Evolutionary conservation across 75 land plant species (phyloP), one percentile per base, ranked within the genome.

Genomic region (Adiantum capillusveneris): DNA sequence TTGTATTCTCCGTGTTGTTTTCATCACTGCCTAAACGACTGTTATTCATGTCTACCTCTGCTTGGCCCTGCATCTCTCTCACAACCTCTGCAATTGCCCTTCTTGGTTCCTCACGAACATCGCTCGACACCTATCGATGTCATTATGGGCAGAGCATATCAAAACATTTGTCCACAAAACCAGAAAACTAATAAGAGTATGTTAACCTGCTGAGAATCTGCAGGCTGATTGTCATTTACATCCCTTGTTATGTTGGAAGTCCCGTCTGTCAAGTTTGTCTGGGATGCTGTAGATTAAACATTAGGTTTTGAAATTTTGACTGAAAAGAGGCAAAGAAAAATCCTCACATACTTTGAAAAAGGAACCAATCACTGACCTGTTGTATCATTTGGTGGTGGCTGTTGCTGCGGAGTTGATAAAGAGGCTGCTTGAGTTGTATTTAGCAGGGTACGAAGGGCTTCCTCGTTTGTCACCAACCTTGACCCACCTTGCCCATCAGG

Each of bases 401-500:
- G 59, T 6, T 39, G 59, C 39, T 39, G 39, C 7, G 34, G 22
- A 21, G 7, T 55, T 55, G 57, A 55, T 55, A 37, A 5, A 58
- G 59, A n/a, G 1, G 22, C 39, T 34, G 43, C 25, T 12, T 16
- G 31, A 31, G 59, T n/a, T n/a, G 31, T 5, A 19, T n/a, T 19
- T 16, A 18, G 11, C 37, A 31, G 7, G 11, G 59, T 30, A 17
- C 25, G 31, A 7, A 58, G 24, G 5, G 55, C 28, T 14, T 53
- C 55, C 24, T 53, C 55, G 25, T 22, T 53, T 24, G 14, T 53
- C 16, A 26, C 18, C 28, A 26, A 24, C 24, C 29, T 24, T 12
- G 14, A 6, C 2, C 25, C 55, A 24, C 55, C 55, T 26, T 53
- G 55, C 28, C 28, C 55, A 53, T 53, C 55, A 19, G 59, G 59